These are phyloP conservation scores for Lotmaria passim DNA, from an alignment of 208 protist species.

Conservation along the genomic window DNA sequence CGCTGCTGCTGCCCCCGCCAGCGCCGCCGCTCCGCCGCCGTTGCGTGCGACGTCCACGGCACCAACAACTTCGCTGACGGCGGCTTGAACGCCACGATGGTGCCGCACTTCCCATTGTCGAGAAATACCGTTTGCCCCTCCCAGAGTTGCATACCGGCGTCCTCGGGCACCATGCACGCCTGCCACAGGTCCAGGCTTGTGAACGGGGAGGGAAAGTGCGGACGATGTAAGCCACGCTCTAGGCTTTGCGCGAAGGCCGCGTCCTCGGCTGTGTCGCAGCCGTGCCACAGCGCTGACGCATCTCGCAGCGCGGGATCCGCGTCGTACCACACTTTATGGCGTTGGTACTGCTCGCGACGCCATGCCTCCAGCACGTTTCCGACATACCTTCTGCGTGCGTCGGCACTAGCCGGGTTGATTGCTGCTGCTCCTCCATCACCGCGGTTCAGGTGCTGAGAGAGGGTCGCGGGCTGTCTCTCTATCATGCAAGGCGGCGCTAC, in stretches of 20 bases:
- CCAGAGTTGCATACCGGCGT: conserved; percentile 37
- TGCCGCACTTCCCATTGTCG: conserved; percentile 30
- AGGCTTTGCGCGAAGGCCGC: not conserved
- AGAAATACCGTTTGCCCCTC: conserved; percentile 35
- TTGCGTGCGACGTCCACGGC: conserved; percentile 20
- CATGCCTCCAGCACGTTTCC: conserved; percentile 20
- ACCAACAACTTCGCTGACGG: conserved; percentile 28
- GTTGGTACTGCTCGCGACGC: conserved; percentile 16
- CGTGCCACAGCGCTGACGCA: not conserved
- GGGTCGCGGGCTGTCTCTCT: not conserved
- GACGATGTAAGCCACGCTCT: conserved; percentile 1
- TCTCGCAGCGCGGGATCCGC: not conserved
- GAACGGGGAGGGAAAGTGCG: conserved; percentile 7
- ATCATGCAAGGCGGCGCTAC: conserved; percentile 24
- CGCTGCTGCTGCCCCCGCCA: conserved; percentile 22
- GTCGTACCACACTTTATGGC: conserved; percentile 19
- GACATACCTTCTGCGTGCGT: not conserved
- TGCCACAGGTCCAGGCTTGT: conserved; percentile 49
- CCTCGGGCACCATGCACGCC: conserved; percentile 29
- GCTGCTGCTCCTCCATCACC: not conserved
- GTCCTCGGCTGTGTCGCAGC: not conserved
- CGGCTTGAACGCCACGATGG: conserved; percentile 44
- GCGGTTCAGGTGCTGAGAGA: not conserved
- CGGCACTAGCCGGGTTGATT: not conserved
- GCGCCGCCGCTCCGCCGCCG: conserved; percentile 4